A percentile compares a stretch with the other conserved stretches of the same genome.
These are phyloP conservation scores for Uronychia binucleata DNA, from an alignment of 73 alveolate genomes.

Conservation along the genomic window DNA sequence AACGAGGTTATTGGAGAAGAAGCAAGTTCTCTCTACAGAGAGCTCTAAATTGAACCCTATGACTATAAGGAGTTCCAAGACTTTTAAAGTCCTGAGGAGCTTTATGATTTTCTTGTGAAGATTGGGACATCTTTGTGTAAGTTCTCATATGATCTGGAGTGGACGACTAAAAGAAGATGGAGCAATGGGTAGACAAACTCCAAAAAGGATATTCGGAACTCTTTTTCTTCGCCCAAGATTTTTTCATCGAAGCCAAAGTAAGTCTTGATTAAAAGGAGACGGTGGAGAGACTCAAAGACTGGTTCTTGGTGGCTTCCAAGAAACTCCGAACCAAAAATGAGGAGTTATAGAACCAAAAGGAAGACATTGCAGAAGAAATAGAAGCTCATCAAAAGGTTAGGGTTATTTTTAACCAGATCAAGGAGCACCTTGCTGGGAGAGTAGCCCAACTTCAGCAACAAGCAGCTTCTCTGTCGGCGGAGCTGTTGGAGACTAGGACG, in stretches of 20 bases:
- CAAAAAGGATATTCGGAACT: not conserved
- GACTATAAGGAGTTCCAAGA: not conserved
- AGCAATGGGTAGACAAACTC: not conserved
- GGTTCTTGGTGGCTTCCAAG: not conserved
- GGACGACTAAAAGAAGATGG: not conserved
- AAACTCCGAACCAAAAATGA: not conserved
- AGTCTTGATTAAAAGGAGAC: not conserved
- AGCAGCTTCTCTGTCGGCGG: not conserved
- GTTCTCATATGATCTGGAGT: not conserved
- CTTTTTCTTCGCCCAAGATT: not conserved
- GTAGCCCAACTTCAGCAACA: not conserved
- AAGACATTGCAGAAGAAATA: not conserved
- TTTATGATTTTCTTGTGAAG: not conserved
- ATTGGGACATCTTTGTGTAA: not conserved
- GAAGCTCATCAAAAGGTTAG: no score
- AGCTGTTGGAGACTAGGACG: not conserved
- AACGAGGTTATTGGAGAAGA: not conserved
- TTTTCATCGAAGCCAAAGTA: not conserved
- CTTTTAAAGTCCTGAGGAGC: not conserved
- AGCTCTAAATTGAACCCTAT: no score
- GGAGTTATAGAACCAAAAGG: not conserved
- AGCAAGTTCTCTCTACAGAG: not conserved
- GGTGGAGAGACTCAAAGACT: not conserved
- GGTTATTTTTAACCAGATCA: not conserved
- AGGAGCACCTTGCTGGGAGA: not conserved